Conservation (phyloP, 2,329 filamentous ascomycete species). For the Botrytis tulipae region DNA sequence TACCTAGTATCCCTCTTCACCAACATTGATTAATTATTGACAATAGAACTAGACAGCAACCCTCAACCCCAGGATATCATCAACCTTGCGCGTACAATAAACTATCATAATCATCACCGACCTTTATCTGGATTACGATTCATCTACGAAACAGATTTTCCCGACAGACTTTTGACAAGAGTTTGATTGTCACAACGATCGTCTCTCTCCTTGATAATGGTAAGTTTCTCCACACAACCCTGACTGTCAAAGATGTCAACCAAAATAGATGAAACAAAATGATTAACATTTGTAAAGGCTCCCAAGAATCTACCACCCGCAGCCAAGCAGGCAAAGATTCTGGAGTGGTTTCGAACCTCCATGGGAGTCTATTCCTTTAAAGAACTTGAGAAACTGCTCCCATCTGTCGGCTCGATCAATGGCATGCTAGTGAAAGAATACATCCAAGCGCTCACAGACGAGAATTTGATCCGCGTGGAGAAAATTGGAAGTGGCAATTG, state of each 20-base stretch:
- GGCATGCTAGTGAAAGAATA: constrained; percentile 68
- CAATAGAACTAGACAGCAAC: background rate
- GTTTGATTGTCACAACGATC: background rate
- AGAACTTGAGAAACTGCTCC: constrained; percentile 64
- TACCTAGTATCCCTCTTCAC: background rate
- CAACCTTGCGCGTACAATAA: background rate
- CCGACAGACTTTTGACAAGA: background rate
- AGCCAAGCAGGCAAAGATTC: constrained; percentile 56
- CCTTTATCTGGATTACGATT: background rate
- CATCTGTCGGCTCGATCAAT: constrained; percentile 60
- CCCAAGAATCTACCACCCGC: constrained; percentile 57
- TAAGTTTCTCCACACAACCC: background rate
- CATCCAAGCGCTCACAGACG: constrained; percentile 59
- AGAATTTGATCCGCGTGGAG: constrained; percentile 61
- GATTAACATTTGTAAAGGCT: constrained; percentile 32
- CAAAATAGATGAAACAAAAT: constrained; percentile 9
- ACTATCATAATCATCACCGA: background rate
- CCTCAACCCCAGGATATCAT: background rate
- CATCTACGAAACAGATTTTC: background rate
- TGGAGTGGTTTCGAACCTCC: constrained; percentile 58
- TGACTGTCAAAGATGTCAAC: background rate
- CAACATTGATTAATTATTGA: background rate
- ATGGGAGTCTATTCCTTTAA: constrained; percentile 63
- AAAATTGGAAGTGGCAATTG: constrained; percentile 71
- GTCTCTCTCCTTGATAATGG: background rate